These are phyloP conservation scores for Funneliformis mosseae DNA, from an alignment of 192 early-diverging fungal genomes.

Conservation along the genomic window DNA sequence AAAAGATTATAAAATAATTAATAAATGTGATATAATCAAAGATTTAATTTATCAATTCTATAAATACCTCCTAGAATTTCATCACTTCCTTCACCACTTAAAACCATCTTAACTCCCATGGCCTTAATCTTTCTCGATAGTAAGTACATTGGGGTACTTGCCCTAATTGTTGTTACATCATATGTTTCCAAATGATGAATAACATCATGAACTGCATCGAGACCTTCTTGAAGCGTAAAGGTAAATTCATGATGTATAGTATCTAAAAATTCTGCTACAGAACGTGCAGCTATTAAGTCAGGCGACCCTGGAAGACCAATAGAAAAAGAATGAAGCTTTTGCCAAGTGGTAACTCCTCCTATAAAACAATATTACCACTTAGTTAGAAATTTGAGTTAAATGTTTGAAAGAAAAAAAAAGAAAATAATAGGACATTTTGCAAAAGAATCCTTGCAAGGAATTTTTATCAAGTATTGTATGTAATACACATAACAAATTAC, in stretches of 20 bases:
- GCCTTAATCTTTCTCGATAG: slow-evolving; percentile 97
- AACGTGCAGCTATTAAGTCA: slow-evolving; percentile 86
- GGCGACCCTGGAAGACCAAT: slow-evolving; percentile 93
- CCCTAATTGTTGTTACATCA: slow-evolving; percentile 97
- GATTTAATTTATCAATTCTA: background rate
- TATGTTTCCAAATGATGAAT: slow-evolving; percentile 98
- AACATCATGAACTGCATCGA: slow-evolving; percentile 94
- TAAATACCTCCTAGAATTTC: slow-evolving; percentile 83
- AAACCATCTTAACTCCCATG: slow-evolving; percentile 99
- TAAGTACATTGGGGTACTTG: slow-evolving; percentile 99
- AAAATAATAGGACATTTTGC: background rate
- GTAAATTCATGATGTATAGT: slow-evolving; percentile 97
- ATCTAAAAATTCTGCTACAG: slow-evolving; percentile 87
- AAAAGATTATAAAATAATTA: background rate
- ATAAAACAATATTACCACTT: background rate
- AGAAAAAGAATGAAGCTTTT: slow-evolving; percentile 96
- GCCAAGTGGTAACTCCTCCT: slow-evolving; percentile 73
- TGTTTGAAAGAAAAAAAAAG: background rate
- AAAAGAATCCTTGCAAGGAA: background rate
- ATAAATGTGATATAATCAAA: background rate
- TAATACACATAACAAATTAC: no score
- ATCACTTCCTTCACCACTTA: slow-evolving; percentile 95
- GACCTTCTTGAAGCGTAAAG: slow-evolving; percentile 93
- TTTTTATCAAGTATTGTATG: no score
- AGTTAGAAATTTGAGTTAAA: background rate